Percentiles rank a stretch among this genome's conserved stretches.
phyloP scores from a whole-genome alignment of 306 rosid species.

The Pyrus communis region DNA sequence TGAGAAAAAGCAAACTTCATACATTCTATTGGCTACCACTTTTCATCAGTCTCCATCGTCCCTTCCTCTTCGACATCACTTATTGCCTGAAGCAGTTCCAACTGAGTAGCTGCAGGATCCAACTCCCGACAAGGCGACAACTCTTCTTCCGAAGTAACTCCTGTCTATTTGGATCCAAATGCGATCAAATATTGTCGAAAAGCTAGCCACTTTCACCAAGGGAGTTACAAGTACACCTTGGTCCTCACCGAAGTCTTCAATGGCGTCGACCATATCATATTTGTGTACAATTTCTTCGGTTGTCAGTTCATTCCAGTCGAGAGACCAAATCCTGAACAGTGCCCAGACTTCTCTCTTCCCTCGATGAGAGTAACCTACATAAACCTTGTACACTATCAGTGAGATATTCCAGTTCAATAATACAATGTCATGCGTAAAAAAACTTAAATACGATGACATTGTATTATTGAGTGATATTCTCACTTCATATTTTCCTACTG shows the following conservation, averaged over 20 bases:
- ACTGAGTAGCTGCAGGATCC: slow-evolving; percentile 82
- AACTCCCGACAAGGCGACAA: slow-evolving; percentile 84
- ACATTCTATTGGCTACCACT: neutral
- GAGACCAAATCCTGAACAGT: slow-evolving; percentile 75
- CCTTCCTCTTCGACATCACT: slow-evolving; percentile 41
- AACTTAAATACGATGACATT: too few relatives aligned
- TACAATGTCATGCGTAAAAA: too few relatives aligned
- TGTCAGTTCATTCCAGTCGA: slow-evolving; percentile 70
- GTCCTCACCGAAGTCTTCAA: slow-evolving; percentile 55
- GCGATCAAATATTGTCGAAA: slow-evolving; percentile 65
- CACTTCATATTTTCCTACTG: slow-evolving; percentile 43
- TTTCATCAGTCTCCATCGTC: neutral
- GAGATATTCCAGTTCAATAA: too few relatives aligned
- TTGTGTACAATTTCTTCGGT: slow-evolving; percentile 49
- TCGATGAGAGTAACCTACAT: slow-evolving; percentile 44
- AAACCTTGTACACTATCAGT: too few relatives aligned
- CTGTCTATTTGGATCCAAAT: slow-evolving; percentile 48
- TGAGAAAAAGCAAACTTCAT: too few relatives aligned
- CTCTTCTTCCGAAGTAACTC: slow-evolving; percentile 53
- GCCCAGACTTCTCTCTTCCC: slow-evolving; percentile 82
- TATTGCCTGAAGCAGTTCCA: slow-evolving; percentile 57
- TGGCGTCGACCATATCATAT: slow-evolving; percentile 75
- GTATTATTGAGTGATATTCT: slow-evolving; percentile 26
- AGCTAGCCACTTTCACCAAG: slow-evolving; percentile 82
- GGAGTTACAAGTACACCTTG: slow-evolving; percentile 62